phyloP scores from a whole-genome alignment of 1,284 basidiomycete genomes.

The Neonothopanus nambi region DNA sequence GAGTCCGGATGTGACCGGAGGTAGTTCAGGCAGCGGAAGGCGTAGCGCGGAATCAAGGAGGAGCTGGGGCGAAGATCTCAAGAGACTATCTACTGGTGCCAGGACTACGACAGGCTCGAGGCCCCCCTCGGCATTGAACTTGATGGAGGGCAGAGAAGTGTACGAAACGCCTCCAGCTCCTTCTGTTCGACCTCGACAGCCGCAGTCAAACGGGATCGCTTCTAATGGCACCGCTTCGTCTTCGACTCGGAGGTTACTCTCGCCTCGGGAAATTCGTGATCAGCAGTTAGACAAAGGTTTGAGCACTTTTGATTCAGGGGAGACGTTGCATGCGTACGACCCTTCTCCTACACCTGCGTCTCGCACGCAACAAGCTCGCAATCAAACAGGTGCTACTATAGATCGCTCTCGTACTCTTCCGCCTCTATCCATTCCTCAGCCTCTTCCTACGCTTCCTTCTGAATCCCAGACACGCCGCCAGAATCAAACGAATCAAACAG shows the following conservation, averaged over 20 bases:
- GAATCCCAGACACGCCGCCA: constrained; percentile 36
- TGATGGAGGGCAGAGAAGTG: constrained; percentile 23
- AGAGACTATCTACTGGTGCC: constrained; percentile 27
- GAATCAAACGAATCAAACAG: constrained; percentile 23
- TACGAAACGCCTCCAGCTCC: constrained; percentile 33
- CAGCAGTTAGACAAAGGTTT: constrained; percentile 27
- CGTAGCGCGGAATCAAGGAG: constrained; percentile 54
- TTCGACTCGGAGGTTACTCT: constrained; percentile 48
- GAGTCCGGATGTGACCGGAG: constrained; percentile 33
- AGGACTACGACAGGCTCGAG: constrained; percentile 33
- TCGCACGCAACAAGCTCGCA: constrained; percentile 30
- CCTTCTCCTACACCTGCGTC: constrained; percentile 66
- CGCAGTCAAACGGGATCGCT: constrained; percentile 21
- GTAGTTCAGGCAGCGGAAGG: constrained; percentile 40
- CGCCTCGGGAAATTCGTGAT: constrained; percentile 46
- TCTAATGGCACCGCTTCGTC: constrained; percentile 23
- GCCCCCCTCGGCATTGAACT: constrained; percentile 28
- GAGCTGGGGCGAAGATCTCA: constrained; percentile 52
- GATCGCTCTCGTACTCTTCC: constrained; percentile 45
- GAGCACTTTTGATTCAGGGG: constrained; percentile 42
- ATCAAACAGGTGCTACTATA: constrained; percentile 17
- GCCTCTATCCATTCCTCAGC: constrained; percentile 53
- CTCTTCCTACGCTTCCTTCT: constrained; percentile 60
- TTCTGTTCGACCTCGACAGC: background rate
- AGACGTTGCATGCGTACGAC: constrained; percentile 45